Conservation (phyloP, 169 alveolate genomes). For the Plasmodium cynomolgi region DNA sequence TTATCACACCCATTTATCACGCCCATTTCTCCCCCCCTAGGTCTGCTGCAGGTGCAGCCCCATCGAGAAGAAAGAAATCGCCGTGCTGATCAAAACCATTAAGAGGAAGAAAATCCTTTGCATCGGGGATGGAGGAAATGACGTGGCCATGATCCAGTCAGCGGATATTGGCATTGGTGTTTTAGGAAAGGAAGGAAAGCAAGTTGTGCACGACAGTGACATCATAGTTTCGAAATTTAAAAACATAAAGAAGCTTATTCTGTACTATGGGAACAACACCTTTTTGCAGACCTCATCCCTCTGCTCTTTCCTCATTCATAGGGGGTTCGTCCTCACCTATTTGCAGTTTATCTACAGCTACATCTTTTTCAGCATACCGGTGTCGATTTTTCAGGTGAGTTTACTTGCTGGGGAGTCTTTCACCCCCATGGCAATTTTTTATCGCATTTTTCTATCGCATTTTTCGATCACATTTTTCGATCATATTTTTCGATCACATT, state of each 20-base stretch:
- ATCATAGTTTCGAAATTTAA: slow-evolving; percentile 95
- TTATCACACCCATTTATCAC: no score
- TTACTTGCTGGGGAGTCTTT: neutral
- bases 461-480: neutral
- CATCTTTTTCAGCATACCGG: slow-evolving; percentile 93
- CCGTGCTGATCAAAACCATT: slow-evolving; percentile 83
- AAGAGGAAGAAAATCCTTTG: slow-evolving; percentile 91
- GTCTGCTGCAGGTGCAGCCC: slow-evolving; percentile 99
- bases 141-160: slow-evolving; percentile 98
- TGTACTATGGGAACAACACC: slow-evolving; percentile 98
- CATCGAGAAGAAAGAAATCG: slow-evolving; percentile 97
- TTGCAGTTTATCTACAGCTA: slow-evolving; percentile 93
- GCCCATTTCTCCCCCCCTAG: slow-evolving; percentile 89
- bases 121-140: slow-evolving; percentile 99
- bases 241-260: slow-evolving; percentile 91
- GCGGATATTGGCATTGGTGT: slow-evolving; percentile 97
- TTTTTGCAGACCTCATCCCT: slow-evolving; percentile 95
- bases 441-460: slow-evolving; percentile 4
- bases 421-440: neutral
- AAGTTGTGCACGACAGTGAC: slow-evolving; percentile 98
- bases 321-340: slow-evolving; percentile 96
- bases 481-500: neutral
- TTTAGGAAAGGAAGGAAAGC: slow-evolving; percentile 97
- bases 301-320: slow-evolving; percentile 96
- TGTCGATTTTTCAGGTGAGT: slow-evolving; percentile 93